These are phyloP conservation scores for Odontarrhena argentea DNA, from an alignment of 345 rosid genomes.

Conservation along the genomic window DNA sequence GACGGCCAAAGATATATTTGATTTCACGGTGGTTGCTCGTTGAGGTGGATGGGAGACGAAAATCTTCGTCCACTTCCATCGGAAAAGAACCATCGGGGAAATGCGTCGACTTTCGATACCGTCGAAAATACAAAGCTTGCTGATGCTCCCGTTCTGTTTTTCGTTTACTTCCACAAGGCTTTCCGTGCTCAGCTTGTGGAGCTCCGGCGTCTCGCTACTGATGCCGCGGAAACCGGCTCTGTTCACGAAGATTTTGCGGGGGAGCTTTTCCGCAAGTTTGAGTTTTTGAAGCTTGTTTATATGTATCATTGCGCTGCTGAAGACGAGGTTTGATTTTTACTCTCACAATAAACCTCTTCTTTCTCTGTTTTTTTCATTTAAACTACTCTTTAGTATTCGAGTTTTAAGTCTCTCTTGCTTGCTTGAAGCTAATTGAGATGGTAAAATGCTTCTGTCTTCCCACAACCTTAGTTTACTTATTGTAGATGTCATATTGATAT, in stretches of 20 bases:
- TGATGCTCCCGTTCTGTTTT: conserved; percentile 67
- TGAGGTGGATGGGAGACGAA: conserved; percentile 44
- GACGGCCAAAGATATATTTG: not conserved
- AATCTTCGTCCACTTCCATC: conserved; percentile 36
- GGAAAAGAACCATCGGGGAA: conserved; percentile 31
- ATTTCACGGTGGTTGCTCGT: conserved; percentile 32
- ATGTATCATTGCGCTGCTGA: conserved; percentile 70
- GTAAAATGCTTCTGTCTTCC: not conserved
- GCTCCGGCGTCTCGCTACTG: conserved; percentile 50
- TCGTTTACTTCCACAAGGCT: conserved; percentile 72
- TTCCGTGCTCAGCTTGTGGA: conserved; percentile 57
- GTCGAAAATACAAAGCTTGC: conserved; percentile 40
- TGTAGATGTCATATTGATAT: not conserved
- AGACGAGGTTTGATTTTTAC: conserved; percentile 61
- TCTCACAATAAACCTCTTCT: too few relatives aligned
- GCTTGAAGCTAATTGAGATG: conserved; percentile 15
- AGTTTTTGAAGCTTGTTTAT: conserved; percentile 65
- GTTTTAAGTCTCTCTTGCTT: not conserved
- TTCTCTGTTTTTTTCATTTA: conserved; percentile 3
- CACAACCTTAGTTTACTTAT: not conserved
- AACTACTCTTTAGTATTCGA: not conserved
- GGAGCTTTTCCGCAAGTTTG: conserved; percentile 55
- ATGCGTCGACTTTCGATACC: conserved; percentile 19
- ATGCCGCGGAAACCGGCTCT: conserved; percentile 41
- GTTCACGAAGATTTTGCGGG: conserved; percentile 27